Evolutionary conservation across 495 filamentous ascomycete species (phyloP), one percentile per base, ranked within the genome.

Genomic region (Penicillium alfredii): DNA sequence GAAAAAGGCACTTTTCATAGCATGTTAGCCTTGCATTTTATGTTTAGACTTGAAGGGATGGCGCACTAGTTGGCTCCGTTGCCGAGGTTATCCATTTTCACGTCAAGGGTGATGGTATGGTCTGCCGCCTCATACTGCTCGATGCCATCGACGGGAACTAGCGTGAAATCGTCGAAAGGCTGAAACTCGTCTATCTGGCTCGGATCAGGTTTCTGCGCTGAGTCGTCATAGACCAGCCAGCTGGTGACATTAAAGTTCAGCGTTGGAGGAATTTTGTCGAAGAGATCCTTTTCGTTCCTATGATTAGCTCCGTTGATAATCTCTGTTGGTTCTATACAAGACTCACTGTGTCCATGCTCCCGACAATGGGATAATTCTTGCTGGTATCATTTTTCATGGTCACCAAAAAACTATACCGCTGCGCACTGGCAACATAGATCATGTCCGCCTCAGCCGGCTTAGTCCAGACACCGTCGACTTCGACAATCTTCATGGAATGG

Each of bases 1-100:
- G 61, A 94, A 80, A 58, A 88, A 85, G 36, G 84, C 84, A 69
- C n/a, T n/a, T n/a, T n/a, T n/a, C n/a, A n/a, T n/a, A n/a, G n/a
- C n/a, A n/a, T n/a, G n/a, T n/a, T n/a, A n/a, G n/a, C n/a, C n/a
- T n/a, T n/a, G n/a, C n/a, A n/a, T n/a, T n/a, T n/a, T n/a, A n/a
- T n/a, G n/a, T n/a, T n/a, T n/a, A n/a, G n/a, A n/a, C n/a, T n/a
- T n/a, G n/a, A n/a, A n/a, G n/a, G n/a, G n/a, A n/a, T n/a, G n/a
- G n/a, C n/a, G n/a, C n/a, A n/a, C n/a, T 68, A 68, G 22, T 44
- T 45, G 0, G 47, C 40, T 9, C 64, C 61, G 20, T 60, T 33
- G 13, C 33, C 49, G 17, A 68, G 53, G 33, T 60, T 81, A 68
- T 51, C 76, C 71, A 63, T 79, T 56, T 18, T 71, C 4, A 57